phyloP scores from a whole-genome alignment of 495 filamentous ascomycete genomes.

The Aspergillus sclerotiicarbonarius region DNA sequence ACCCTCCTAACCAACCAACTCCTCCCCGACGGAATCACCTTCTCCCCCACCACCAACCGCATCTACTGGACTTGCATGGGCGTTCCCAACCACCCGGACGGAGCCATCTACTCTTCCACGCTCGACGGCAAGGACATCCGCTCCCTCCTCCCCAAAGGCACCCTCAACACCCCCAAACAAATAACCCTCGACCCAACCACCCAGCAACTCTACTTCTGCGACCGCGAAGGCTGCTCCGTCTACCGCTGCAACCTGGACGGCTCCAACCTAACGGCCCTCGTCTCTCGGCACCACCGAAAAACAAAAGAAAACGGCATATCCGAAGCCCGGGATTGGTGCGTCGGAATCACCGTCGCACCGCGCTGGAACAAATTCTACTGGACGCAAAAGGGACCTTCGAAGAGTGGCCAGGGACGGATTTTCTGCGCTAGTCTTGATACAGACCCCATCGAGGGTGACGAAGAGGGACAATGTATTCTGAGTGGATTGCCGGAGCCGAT shows the following conservation, averaged over 20 bases:
- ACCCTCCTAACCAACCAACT: constrained; percentile 25
- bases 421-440: constrained; percentile 43
- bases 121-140: constrained; percentile 37
- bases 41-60: constrained; percentile 28
- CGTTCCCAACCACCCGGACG: constrained; percentile 36
- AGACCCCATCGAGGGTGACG: constrained; percentile 22
- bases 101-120: constrained; percentile 38
- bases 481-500: constrained; percentile 48
- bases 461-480: constrained; percentile 39
- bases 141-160: constrained; percentile 33
- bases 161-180: constrained; percentile 54
- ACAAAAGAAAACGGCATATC: constrained; percentile 17
- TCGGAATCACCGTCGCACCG: constrained; percentile 29
- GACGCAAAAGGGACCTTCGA: constrained; percentile 55
- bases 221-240: constrained; percentile 53
- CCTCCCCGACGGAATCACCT: constrained; percentile 47
- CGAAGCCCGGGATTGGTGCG: constrained; percentile 31
- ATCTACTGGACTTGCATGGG: constrained; percentile 58
- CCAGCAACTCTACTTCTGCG: constrained; percentile 48
- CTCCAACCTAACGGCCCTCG: constrained; percentile 37
- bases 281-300: constrained; percentile 33
- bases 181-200: constrained; percentile 31
- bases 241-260: constrained; percentile 47
- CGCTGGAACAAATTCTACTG: constrained; percentile 47
- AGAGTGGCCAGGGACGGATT: constrained; percentile 48